These are phyloP conservation scores for Pyrenula massariospora DNA, from an alignment of 495 filamentous ascomycete species.

Conservation along the genomic window DNA sequence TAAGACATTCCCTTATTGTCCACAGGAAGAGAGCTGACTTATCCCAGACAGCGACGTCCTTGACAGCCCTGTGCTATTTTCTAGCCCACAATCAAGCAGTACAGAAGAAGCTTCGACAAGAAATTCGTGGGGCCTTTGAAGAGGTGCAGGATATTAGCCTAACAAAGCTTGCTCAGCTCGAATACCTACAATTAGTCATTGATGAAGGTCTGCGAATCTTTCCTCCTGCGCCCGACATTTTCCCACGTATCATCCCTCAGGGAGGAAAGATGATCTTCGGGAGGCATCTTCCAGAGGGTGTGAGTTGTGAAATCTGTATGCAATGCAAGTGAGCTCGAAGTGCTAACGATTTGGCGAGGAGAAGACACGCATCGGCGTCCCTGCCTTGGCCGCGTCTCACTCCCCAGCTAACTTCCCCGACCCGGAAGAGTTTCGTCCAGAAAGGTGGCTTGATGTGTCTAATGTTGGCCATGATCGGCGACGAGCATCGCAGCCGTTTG, in stretches of 20 bases:
- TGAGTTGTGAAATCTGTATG: background rate
- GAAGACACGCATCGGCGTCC: background rate
- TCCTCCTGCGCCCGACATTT: conserved; percentile 24
- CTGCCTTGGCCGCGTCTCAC: background rate
- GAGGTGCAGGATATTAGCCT: conserved; percentile 24
- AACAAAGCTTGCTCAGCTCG: conserved; percentile 13
- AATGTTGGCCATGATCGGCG: background rate
- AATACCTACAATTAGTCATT: conserved; percentile 26
- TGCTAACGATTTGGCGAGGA: background rate
- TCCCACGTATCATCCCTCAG: conserved; percentile 27
- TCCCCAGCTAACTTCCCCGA: background rate
- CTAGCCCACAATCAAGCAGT: conserved; percentile 28
- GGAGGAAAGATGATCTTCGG: conserved; percentile 35
- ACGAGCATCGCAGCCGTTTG: background rate
- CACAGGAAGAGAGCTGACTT: background rate
- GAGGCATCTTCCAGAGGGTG: conserved; percentile 16
- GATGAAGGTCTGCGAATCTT: conserved; percentile 28
- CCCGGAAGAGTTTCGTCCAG: background rate
- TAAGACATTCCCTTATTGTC: no score
- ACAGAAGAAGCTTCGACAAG: conserved; percentile 20
- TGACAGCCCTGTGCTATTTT: conserved; percentile 34
- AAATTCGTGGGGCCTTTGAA: conserved; percentile 37
- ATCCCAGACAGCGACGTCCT: conserved; percentile 29
- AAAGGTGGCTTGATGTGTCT: background rate
- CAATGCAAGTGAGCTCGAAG: background rate